phyloP scores from a whole-genome alignment of 208 protist genomes.

The Dictyostelium gargantuum region DNA sequence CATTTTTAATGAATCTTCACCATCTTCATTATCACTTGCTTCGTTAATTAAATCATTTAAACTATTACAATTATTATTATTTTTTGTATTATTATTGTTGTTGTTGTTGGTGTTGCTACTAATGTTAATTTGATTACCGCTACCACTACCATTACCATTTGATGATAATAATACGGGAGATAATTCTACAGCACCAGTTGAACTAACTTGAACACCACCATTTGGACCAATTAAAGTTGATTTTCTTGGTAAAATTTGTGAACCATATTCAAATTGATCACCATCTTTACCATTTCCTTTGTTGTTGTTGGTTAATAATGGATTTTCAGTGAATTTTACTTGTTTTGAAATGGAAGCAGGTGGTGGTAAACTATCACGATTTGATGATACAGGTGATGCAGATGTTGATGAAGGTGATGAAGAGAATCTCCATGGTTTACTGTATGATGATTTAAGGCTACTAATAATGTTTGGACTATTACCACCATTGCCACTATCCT shows the following conservation, averaged over 20 bases:
- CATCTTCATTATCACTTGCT: not conserved
- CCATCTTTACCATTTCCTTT: not conserved
- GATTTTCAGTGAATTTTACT: not conserved
- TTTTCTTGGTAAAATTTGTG: slow-evolving; percentile 21
- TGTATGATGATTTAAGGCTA: not conserved
- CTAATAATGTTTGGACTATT: not conserved
- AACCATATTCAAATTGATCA: not conserved
- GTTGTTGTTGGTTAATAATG: not conserved
- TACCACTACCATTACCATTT: not conserved
- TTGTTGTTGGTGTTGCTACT: not conserved
- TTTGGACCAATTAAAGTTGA: not conserved
- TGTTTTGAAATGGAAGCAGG: not conserved
- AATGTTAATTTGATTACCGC: not conserved
- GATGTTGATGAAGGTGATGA: not conserved
- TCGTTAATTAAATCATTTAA: not conserved
- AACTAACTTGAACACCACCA: not conserved
- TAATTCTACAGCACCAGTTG: not conserved
- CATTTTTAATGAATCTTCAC: not conserved
- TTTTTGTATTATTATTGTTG: not conserved
- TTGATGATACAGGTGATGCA: not conserved
- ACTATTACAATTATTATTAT: too few relatives aligned
- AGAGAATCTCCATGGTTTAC: not conserved
- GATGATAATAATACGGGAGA: not conserved
- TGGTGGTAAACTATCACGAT: not conserved
- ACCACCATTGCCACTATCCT: not conserved